These are phyloP conservation scores for Lizonia empirigonia DNA, from an alignment of 2,329 filamentous ascomycete species.

Conservation along the genomic window DNA sequence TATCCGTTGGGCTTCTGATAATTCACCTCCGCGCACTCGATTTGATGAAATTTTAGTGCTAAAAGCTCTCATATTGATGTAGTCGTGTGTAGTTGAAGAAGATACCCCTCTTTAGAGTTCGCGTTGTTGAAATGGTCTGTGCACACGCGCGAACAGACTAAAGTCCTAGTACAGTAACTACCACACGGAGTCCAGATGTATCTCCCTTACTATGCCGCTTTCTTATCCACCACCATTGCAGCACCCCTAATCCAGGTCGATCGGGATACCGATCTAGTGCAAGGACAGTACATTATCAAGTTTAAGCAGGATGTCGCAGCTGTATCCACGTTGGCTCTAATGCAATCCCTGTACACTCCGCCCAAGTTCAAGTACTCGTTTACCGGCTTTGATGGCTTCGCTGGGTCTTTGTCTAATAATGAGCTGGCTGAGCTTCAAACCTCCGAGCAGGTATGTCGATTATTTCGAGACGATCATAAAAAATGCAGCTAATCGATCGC, in stretches of 20 bases:
- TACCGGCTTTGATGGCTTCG: constrained; percentile 46
- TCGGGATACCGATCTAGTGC: constrained; percentile 33
- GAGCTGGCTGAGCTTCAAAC: constrained; percentile 34
- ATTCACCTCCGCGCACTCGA: too few relatives aligned
- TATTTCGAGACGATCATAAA: not conserved
- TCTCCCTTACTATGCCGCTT: constrained; percentile 36
- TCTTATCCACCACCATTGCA: constrained; percentile 45
- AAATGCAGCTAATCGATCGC: not conserved
- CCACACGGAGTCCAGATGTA: constrained; percentile 34
- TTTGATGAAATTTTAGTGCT: too few relatives aligned
- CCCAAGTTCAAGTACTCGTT: constrained; percentile 44
- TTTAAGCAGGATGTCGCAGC: constrained; percentile 42
- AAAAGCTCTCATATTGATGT: too few relatives aligned
- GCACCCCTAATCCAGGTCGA: constrained; percentile 47
- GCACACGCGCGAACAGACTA: too few relatives aligned
- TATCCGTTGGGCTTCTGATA: too few relatives aligned
- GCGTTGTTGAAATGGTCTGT: too few relatives aligned
- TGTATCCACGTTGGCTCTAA: constrained; percentile 24
- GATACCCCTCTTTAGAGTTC: too few relatives aligned
- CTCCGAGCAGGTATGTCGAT: constrained; percentile 29
- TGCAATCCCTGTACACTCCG: constrained; percentile 22
- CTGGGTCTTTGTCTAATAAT: constrained; percentile 36
- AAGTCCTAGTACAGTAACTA: too few relatives aligned
- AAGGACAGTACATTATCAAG: constrained; percentile 54
- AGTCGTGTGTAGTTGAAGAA: too few relatives aligned